Evolutionary conservation across 352 stramenopile species (phyloP).

Genomic region (Phytophthora parvispora): DNA sequence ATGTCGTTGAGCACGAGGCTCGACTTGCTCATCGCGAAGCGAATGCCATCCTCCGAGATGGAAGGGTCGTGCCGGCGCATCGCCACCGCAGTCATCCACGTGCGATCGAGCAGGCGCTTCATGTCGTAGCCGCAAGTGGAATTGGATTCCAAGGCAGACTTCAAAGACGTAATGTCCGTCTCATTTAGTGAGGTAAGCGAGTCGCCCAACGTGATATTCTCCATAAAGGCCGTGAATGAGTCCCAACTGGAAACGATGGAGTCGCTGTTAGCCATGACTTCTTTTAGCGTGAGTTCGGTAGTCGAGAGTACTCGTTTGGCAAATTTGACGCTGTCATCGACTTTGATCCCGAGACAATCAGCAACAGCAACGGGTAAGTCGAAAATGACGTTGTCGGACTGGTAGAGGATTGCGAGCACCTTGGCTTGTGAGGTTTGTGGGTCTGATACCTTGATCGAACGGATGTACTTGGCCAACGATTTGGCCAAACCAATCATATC

Average conservation of each 20-base stretch:
- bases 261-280: constrained; percentile 38
- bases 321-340: constrained; percentile 29
- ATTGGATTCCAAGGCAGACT: constrained; percentile 25
- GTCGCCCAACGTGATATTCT: constrained; percentile 25
- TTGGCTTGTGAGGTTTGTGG: constrained; percentile 43
- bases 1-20: constrained; percentile 59
- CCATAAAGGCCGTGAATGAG: constrained; percentile 25
- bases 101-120: constrained; percentile 30
- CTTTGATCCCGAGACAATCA: constrained; percentile 38
- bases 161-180: constrained; percentile 18
- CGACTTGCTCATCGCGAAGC: constrained; percentile 30
- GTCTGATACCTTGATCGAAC: constrained; percentile 32
- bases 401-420: constrained; percentile 38
- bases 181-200: constrained; percentile 19
- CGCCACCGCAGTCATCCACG: constrained; percentile 27
- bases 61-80: constrained; percentile 13
- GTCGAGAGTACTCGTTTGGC: constrained; percentile 35
- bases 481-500: constrained; percentile 29
- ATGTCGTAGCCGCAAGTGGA: constrained; percentile 29
- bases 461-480: constrained; percentile 34
- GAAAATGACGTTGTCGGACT: constrained; percentile 43
- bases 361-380: constrained; percentile 47
- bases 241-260: constrained; percentile 35
- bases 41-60: constrained; percentile 28
- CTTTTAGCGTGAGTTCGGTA: constrained; percentile 30